Base-by-base conservation (phyloP, 1,284 basidiomycete genomes). In the Cyathus olla region DNA sequence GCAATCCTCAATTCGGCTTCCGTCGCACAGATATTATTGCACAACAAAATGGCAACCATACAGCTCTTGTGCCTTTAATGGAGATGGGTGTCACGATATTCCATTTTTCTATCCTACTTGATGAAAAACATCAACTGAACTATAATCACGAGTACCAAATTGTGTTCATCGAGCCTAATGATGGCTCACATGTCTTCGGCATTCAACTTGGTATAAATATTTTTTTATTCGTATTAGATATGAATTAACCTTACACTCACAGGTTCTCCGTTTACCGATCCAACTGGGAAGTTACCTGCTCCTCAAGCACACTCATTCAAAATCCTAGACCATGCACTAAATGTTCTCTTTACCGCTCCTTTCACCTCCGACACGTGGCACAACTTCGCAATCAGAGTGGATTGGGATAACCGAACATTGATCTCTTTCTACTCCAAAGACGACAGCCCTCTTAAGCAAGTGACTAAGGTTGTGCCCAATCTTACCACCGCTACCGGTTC, bases 91-190 rank as follows among this genome's bases (percentile, higher is more conserved):
- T 47, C 11, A 24, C 46, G 13, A 26, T 51, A 13, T 51, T 31
- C 49, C 49, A 51, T 29, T 87, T 89, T 63, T 87, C 85, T 3
- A 79, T 90, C 64, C 78, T 13, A 35, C 22, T 55, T 28, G 31
- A 90, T 26, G 35, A 39, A 35, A 55, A 13, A 13, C 6, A 35
- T 35, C 21, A 28, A 27, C 68, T 90, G 66, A 88, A 88, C 65
- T 80, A 80, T 59, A 80, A 66, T 15, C 87, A 90, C 62, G 88
- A 90, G 69, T 88, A 90, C 64, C 87, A 89, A 66, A 77, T 86
- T 57, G 85, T 89, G n/a, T 89, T 85, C 69, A 86, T 89, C 59
- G 87, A 90, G 71, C 85, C 87, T 3, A 79, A 70, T 55, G 87
- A 90, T 64, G 86, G 87, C 3, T 78, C 82, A 6, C 86, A 87